Percentiles rank a stretch among this genome's conserved stretches.
These are phyloP conservation scores for Nakazawaea sp. DNA, from an alignment of 805 yeast species.

Conservation along the genomic window DNA sequence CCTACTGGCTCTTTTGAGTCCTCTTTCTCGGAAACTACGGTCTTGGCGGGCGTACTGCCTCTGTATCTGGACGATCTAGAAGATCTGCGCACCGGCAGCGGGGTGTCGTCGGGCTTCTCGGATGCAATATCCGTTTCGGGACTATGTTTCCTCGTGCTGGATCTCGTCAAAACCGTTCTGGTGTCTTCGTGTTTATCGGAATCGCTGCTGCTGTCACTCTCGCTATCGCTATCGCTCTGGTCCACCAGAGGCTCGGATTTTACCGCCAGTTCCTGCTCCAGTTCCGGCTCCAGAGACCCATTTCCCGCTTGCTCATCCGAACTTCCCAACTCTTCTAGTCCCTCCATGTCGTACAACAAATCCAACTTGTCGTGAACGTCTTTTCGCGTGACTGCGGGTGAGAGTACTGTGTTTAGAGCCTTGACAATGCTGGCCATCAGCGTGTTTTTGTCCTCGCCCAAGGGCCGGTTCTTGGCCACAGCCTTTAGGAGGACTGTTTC, in stretches of 20 bases:
- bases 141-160: slow-evolving; percentile 8
- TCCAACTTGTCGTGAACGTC: slow-evolving; percentile 56
- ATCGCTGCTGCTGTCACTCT: slow-evolving; percentile 9
- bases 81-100: slow-evolving; percentile 1
- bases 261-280: too few relatives aligned
- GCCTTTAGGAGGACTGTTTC: slow-evolving; percentile 57
- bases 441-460: slow-evolving; percentile 42
- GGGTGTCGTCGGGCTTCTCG: background rate
- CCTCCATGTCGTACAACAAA: slow-evolving; percentile 47
- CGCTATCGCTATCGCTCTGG: slow-evolving; percentile 11
- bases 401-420: slow-evolving; percentile 15
- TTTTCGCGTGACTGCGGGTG: slow-evolving; percentile 28
- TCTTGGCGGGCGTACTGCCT: background rate
- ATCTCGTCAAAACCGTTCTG: slow-evolving; percentile 7
- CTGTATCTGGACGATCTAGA: slow-evolving; percentile 7
- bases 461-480: slow-evolving; percentile 61
- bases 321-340: slow-evolving; percentile 40
- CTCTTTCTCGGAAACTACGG: background rate
- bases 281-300: background rate
- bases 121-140: background rate
- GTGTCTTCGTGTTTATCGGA: slow-evolving; percentile 10
- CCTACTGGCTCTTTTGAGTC: background rate
- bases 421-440: slow-evolving; percentile 33
- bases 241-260: slow-evolving; percentile 8
- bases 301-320: slow-evolving; percentile 12